phyloP scores from a whole-genome alignment of 2,329 filamentous ascomycete genomes.

The Botrytis fragariae region DNA sequence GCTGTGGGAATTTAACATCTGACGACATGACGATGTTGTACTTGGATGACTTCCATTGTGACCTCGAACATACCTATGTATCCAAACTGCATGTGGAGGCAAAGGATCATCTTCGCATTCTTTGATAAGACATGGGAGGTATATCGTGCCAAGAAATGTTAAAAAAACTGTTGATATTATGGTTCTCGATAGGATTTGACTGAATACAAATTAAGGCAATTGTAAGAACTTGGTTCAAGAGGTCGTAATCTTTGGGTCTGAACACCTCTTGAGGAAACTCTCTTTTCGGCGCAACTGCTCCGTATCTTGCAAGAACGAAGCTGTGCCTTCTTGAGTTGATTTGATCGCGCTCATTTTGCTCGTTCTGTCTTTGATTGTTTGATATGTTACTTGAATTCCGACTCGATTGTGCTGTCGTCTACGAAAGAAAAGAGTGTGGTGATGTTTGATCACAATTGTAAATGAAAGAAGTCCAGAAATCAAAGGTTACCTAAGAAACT shows the following conservation, averaged over 20 bases:
- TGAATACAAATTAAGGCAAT: background rate
- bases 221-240: background rate
- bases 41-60: accelerated
- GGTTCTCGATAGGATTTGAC: background rate
- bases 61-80: accelerated
- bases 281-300: background rate
- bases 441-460: background rate
- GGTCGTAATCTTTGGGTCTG: accelerated
- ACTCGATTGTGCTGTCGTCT: background rate
- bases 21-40: accelerated
- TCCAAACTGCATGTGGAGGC: background rate
- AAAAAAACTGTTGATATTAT: accelerated
- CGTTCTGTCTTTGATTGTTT: background rate
- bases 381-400: background rate
- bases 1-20: background rate
- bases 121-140: background rate
- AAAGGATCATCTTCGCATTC: background rate
- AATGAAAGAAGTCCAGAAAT: background rate
- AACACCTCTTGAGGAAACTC: accelerated
- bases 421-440: background rate
- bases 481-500: background rate
- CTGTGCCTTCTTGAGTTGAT: background rate
- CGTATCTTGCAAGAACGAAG: accelerated
- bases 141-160: background rate
- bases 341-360: background rate